Base-by-base conservation (phyloP, 768 basidiomycete genomes). In the Phlebiopsis gigantea region DNA sequence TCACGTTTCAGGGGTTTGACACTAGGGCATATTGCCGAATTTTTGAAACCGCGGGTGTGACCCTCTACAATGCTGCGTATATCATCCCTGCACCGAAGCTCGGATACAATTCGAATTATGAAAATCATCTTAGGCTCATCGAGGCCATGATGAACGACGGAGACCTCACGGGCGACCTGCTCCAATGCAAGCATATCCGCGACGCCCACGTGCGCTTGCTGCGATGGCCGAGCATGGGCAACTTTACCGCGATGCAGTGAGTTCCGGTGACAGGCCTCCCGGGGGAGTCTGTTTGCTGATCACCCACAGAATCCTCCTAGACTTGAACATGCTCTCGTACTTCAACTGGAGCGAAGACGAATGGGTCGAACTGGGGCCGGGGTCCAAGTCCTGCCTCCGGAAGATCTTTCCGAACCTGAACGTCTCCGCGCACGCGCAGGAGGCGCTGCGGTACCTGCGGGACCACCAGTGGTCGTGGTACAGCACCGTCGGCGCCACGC, bases 1-100 rank as follows among this genome's bases (percentile, higher is more conserved):
- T 85, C 49, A 86, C 79, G 39, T 91, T 85, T 86, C 64, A 71
- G 46, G 70, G 70, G 15, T 92, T 83, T 63, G 68, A 80, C 56
- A n/a, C n/a, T n/a, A n/a, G n/a, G n/a, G n/a, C n/a, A 17, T 34
- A 75, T 81, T 22, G 61, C 69, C 14, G 65, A 71, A 81, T 88
- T 22, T 78, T 91, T 22, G 69, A 68, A 22, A 57, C 64, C 14
- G 74, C 78, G 19, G 75, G 77, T 12, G 62, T 66, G 39, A 46
- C 74, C n/a, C 73, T 90, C n/a, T 90, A 89, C 66, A 84, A 84
- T 1, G 74, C 76, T 17, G 79, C 88, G 34, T 92, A 85, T 72
- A 82, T 85, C 66, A 86, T 88, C 58, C 86, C 88, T 0, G 81
- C 82, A 3, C 84, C 87, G 2, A 73, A 75, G 39, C 75, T 53